Evolutionary conservation across 2,329 filamentous ascomycete genomes (phyloP).

Genomic region (Monosporascus ibericus): DNA sequence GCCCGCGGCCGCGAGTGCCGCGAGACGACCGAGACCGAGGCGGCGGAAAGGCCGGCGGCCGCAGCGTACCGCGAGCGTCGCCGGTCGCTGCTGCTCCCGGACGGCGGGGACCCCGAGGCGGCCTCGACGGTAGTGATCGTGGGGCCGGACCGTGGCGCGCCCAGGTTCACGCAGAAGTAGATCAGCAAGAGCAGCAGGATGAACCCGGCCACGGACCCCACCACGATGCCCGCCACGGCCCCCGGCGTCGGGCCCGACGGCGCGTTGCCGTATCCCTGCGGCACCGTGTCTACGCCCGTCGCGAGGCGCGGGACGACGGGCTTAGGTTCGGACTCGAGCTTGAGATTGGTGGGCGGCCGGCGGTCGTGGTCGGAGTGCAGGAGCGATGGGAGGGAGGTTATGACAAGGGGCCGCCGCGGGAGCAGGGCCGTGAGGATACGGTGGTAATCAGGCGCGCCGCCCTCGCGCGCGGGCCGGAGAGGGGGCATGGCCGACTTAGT

Average conservation of each 20-base stretch:
- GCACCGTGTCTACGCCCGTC: slow-evolving; percentile 30
- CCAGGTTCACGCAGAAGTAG: slow-evolving; percentile 24
- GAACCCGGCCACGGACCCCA: slow-evolving; percentile 36
- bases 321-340: slow-evolving; percentile 1
- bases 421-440: neutral
- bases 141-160: neutral
- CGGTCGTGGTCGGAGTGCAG: slow-evolving; percentile 5
- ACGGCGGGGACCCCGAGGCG: slow-evolving; percentile 18
- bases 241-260: slow-evolving; percentile 30
- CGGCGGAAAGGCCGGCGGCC: slow-evolving; percentile 17
- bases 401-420: neutral
- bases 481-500: neutral
- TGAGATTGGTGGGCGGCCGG: slow-evolving; percentile 5
- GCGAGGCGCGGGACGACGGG: slow-evolving; percentile 12
- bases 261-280: slow-evolving; percentile 35
- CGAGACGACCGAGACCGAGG: slow-evolving; percentile 24
- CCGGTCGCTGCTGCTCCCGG: slow-evolving; percentile 22
- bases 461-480: neutral
- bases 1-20: slow-evolving; percentile 19
- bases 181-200: slow-evolving; percentile 21
- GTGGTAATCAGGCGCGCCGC: neutral
- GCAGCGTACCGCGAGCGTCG: slow-evolving; percentile 23
- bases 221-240: slow-evolving; percentile 30
- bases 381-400: slow-evolving; percentile 1
- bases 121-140: too few species aligned